A percentile compares a stretch with the other conserved stretches of the same genome.
Evolutionary conservation across 192 early-diverging fungal genomes (phyloP).

Genomic region (Coemansia sp.): DNA sequence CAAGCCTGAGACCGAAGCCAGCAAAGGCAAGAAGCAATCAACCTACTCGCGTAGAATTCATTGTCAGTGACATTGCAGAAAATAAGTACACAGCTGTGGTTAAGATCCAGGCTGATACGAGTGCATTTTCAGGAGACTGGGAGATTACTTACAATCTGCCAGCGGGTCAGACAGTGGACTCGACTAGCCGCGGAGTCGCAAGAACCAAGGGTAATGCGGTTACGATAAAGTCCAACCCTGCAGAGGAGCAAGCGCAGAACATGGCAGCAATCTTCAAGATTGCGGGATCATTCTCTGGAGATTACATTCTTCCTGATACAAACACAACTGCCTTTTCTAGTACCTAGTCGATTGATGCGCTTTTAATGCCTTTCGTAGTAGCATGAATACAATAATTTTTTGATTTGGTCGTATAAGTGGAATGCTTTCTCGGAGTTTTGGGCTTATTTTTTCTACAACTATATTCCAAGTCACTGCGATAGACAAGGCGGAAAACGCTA

Average conservation of each 20-base stretch:
- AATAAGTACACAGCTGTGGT: slow-evolving; percentile 43
- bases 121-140: slow-evolving; percentile 48
- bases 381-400: not conserved
- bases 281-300: slow-evolving; percentile 25
- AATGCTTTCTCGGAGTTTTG: not conserved
- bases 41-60: slow-evolving; percentile 47
- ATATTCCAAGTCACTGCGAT: not conserved
- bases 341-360: not conserved
- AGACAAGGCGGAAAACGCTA: not conserved
- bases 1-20: slow-evolving; percentile 36
- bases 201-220: slow-evolving; percentile 21
- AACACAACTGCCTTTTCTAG: slow-evolving; percentile 23
- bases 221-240: slow-evolving; percentile 38
- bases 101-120: slow-evolving; percentile 44
- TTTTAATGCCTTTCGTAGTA: not conserved
- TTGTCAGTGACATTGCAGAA: slow-evolving; percentile 30
- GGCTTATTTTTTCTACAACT: not conserved
- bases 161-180: slow-evolving; percentile 34
- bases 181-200: slow-evolving; percentile 38
- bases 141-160: slow-evolving; percentile 42
- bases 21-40: slow-evolving; percentile 29
- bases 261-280: slow-evolving; percentile 51
- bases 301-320: slow-evolving; percentile 40
- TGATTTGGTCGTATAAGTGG: no score
- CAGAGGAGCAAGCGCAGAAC: slow-evolving; percentile 27